Conservation (phyloP, 31 red algal genomes). For the Odonthalia washingtoniensis region DNA sequence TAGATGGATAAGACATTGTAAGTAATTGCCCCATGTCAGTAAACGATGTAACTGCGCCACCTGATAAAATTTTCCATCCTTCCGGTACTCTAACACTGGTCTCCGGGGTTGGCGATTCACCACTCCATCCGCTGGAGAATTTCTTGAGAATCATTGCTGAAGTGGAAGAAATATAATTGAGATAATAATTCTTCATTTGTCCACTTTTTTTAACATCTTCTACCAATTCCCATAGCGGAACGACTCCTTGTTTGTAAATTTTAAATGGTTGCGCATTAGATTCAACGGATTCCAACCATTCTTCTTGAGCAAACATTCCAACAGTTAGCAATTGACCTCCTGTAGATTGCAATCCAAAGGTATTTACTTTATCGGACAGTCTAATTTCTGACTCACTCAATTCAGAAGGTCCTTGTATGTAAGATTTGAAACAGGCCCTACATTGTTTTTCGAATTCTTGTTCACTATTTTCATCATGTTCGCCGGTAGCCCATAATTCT, state of each 20-base stretch:
- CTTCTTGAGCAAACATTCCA: neutral
- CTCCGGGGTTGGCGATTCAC: slow-evolving; percentile 18
- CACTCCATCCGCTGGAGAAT: slow-evolving; percentile 17
- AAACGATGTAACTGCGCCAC: slow-evolving; percentile 37
- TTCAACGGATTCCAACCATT: slow-evolving; percentile 15
- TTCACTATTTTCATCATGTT: slow-evolving; percentile 24
- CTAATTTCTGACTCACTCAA: slow-evolving; percentile 27
- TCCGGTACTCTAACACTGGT: slow-evolving; percentile 41
- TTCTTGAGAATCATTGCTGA: slow-evolving; percentile 48
- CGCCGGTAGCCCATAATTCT: slow-evolving; percentile 45
- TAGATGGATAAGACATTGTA: slow-evolving; percentile 45
- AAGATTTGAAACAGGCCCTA: slow-evolving; percentile 39
- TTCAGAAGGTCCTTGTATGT: slow-evolving; percentile 26
- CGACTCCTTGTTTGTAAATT: slow-evolving; percentile 17
- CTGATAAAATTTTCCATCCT: slow-evolving; percentile 54
- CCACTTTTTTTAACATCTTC: neutral
- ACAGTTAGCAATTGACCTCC: slow-evolving; percentile 17
- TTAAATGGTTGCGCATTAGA: slow-evolving; percentile 42
- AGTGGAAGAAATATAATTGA: slow-evolving; percentile 19
- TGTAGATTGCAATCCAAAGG: slow-evolving; percentile 32
- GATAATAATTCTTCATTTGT: slow-evolving; percentile 32
- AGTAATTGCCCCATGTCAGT: slow-evolving; percentile 41
- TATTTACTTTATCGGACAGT: slow-evolving; percentile 27
- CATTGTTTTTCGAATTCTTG: slow-evolving; percentile 16
- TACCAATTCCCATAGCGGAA: slow-evolving; percentile 52